These are phyloP conservation scores for Trypanosoma cruzi DNA, from an alignment of 208 protist species.

Conservation along the genomic window DNA sequence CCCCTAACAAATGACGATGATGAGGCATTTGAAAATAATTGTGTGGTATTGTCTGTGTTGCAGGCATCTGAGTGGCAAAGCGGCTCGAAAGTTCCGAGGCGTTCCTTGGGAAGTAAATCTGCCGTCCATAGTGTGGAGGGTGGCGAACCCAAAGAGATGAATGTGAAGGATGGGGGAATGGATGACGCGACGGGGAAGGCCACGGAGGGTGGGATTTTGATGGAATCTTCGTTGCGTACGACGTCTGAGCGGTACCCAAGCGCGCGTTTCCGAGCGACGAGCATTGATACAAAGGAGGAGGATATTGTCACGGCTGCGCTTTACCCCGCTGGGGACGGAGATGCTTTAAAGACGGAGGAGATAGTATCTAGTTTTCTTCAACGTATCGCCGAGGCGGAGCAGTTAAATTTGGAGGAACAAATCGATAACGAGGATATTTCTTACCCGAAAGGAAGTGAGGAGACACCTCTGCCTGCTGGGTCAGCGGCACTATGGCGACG, in stretches of 20 bases:
- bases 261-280: background rate
- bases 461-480: background rate
- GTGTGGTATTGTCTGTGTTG: conserved; percentile 54
- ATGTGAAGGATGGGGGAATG: background rate
- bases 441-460: background rate
- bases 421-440: background rate
- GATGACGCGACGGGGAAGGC: background rate
- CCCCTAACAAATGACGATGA: conserved; percentile 33
- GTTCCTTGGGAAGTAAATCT: background rate
- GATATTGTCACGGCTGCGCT: conserved; percentile 7
- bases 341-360: background rate
- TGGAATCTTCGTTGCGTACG: background rate
- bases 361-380: conserved; percentile 3
- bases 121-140: background rate
- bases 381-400: conserved; percentile 23
- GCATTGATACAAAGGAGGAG: conserved; percentile 6
- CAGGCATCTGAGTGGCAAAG: conserved; percentile 29
- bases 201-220: background rate
- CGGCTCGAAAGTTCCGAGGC: background rate
- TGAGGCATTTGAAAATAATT: conserved; percentile 80
- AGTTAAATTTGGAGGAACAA: background rate
- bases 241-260: conserved; percentile 9
- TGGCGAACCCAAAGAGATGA: background rate
- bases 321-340: background rate
- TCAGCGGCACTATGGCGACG: background rate